Evolutionary conservation across 2,329 filamentous ascomycete genomes (phyloP).

Genomic region (Tolypocladium amazonense): DNA sequence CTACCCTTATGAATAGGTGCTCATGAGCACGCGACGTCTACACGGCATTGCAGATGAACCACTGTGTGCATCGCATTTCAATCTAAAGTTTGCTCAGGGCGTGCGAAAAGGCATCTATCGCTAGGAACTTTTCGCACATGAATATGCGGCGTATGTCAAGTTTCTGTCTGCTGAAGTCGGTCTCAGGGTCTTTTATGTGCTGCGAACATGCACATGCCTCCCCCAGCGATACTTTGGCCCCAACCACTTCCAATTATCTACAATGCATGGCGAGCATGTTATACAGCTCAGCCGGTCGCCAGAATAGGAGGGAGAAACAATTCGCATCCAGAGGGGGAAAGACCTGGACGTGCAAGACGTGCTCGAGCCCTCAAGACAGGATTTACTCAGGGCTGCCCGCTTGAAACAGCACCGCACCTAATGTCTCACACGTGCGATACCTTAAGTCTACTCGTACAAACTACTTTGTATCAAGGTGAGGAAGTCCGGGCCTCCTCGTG

Average conservation of each 20-base stretch:
- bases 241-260: background rate
- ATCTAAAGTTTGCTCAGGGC: background rate
- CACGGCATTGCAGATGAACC: background rate
- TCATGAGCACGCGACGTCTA: background rate
- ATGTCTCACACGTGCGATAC: background rate
- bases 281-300: background rate
- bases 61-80: background rate
- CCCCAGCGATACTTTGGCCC: background rate
- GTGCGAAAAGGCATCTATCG: background rate
- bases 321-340: background rate
- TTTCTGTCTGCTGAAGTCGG: background rate
- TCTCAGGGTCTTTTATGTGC: background rate
- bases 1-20: no score
- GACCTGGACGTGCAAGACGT: background rate
- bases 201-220: background rate
- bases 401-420: background rate
- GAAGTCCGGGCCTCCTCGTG: background rate
- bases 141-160: background rate
- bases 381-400: background rate
- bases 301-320: background rate
- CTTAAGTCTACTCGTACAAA: background rate
- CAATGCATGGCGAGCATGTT: background rate
- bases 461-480: background rate
- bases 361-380: background rate
- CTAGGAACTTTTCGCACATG: background rate